Percentiles rank a stretch among this genome's conserved stretches.
phyloP scores from a whole-genome alignment of 495 filamentous ascomycete genomes.

The Podospora conica region DNA sequence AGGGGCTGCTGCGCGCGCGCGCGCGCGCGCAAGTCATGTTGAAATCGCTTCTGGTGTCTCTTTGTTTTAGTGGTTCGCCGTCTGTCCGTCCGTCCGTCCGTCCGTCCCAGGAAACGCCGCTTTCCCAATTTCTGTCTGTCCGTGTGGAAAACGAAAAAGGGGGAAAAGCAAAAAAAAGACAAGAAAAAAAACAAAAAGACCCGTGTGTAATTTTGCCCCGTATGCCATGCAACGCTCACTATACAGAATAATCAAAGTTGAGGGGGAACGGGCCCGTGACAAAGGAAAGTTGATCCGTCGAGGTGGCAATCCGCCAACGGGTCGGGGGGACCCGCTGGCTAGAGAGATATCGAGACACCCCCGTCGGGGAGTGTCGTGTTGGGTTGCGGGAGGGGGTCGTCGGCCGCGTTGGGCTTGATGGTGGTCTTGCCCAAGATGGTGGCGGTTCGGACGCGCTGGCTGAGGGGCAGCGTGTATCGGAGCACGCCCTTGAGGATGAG shows the following conservation, averaged over 20 bases:
- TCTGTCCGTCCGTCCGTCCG: conserved; percentile 9
- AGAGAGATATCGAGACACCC: conserved; percentile 13
- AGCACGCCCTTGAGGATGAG: conserved; percentile 84
- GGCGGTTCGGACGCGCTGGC: conserved; percentile 54
- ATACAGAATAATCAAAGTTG: conserved; percentile 13
- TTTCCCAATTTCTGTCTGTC: too few species aligned
- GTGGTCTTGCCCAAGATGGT: conserved; percentile 44
- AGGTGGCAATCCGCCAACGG: background rate
- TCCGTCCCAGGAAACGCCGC: too few species aligned
- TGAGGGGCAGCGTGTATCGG: conserved; percentile 83
- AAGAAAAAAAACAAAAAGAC: background rate
- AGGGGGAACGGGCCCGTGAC: background rate
- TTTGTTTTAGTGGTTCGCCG: conserved; percentile 13
- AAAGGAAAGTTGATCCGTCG: conserved; percentile 7
- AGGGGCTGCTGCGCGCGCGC: too few species aligned
- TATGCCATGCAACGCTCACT: conserved; percentile 20
- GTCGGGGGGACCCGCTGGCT: background rate
- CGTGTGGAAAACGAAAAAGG: background rate
- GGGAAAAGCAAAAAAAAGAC: background rate
- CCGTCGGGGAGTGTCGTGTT: conserved; percentile 24
- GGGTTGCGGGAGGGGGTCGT: conserved; percentile 34
- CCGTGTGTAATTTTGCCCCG: conserved; percentile 8
- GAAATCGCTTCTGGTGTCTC: conserved; percentile 17
- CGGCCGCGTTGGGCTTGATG: conserved; percentile 46
- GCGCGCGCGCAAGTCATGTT: background rate